These are phyloP conservation scores for Perkinsus chesapeaki DNA, from an alignment of 169 alveolate species.

Conservation along the genomic window DNA sequence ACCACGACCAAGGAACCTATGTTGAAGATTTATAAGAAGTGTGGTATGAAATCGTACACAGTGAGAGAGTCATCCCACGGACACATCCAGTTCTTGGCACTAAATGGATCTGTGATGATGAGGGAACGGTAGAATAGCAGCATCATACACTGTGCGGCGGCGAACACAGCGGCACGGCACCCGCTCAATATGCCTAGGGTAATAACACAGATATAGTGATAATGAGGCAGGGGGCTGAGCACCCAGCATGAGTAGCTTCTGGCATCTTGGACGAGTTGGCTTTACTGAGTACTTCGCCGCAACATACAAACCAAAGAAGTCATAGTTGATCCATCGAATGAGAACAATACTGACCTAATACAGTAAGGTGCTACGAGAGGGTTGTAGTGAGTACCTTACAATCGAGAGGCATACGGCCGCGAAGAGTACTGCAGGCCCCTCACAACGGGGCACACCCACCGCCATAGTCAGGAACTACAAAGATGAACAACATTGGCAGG, in stretches of 20 bases:
- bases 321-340: not conserved
- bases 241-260: not conserved
- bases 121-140: not conserved
- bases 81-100: slow-evolving; percentile 1
- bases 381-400: not conserved
- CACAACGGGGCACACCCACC: slow-evolving; percentile 1
- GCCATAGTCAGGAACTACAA: not conserved
- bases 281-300: not conserved
- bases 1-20: not conserved
- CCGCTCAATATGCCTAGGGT: not conserved
- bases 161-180: not conserved
- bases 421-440: slow-evolving; percentile 4
- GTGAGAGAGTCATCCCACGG: not conserved
- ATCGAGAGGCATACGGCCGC: not conserved
- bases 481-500: no score
- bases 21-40: not conserved
- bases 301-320: slow-evolving; percentile 4
- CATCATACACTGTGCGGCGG: not conserved
- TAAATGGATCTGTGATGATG: not conserved
- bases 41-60: not conserved
- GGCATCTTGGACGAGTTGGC: not conserved
- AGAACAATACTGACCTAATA: not conserved
- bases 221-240: not conserved
- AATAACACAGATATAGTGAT: not conserved
- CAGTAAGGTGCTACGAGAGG: not conserved